A percentile compares a stretch with the other conserved stretches of the same genome.
Conservation (phyloP, 495 filamentous ascomycete species). For the Tuber magnatum region DNA sequence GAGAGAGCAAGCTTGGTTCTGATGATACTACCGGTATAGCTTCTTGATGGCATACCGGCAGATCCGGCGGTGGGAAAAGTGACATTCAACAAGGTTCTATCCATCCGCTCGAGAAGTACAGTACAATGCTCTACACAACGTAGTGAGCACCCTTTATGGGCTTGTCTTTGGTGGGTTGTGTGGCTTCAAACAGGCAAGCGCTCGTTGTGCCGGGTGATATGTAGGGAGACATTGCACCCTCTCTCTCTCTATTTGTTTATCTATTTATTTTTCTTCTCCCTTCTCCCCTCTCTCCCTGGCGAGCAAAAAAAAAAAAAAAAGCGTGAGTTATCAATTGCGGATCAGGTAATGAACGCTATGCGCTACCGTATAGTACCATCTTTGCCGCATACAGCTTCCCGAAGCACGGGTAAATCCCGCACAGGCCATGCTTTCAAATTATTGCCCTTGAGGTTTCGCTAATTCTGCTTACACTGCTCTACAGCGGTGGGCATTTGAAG, state of each 20-base stretch:
- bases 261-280: neutral
- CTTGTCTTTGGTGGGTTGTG: neutral
- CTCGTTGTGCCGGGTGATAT: neutral
- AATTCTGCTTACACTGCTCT: neutral
- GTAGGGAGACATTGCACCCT: neutral
- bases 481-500: slow-evolving; percentile 3
- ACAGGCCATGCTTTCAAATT: slow-evolving; percentile 21
- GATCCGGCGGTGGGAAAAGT: neutral
- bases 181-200: neutral
- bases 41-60: neutral
- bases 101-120: neutral
- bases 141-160: neutral
- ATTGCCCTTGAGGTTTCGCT: neutral
- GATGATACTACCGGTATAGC: neutral
- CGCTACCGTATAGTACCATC: slow-evolving; percentile 25
- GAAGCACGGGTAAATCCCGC: slow-evolving; percentile 36
- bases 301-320: neutral
- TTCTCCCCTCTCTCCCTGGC: neutral
- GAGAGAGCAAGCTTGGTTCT: neutral
- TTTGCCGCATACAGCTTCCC: slow-evolving; percentile 36
- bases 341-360: slow-evolving; percentile 26
- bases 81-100: neutral
- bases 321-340: slow-evolving; percentile 10
- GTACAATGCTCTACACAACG: neutral
- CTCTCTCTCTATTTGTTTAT: no score